Evolutionary conservation across 805 yeast species (phyloP), one percentile per base, ranked within the genome.

Genomic region (Wickerhamomyces subpelliculosus): DNA sequence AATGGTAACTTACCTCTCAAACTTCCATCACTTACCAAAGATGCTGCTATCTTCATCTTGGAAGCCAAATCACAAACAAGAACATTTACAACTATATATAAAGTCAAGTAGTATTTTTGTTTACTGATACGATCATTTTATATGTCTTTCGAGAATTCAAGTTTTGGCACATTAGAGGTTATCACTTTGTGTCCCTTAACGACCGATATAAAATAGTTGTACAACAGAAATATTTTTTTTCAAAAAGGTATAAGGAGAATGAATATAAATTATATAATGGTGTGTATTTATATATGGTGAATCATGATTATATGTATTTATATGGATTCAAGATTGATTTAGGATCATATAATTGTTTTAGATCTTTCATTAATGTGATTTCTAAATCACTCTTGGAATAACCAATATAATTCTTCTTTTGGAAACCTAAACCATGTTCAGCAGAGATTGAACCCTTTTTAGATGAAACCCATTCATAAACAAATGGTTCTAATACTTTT

Each of bases 391-490:
- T 75, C 69, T 89, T 93, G 37, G 95, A 74, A 66, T 90, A 93
- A 9, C 81, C 81, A 48, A 90, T 73, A 59, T 84, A 93, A 55
- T 85, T 84, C 51, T 83, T 87, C 81, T 93, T 93, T 55, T 90
- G 97, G 75, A 93, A 86, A 0, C 98, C 98, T 41, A 93, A 70
- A 13, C 98, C 98, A 60, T 93, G 98, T 62, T 93, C 98, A 21
- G 98, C 98, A 42, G 95, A 83, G 38, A 93, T 82, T 2, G 97
- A 89, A 18, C 98, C 98, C 25, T 79, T 66, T 52, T 62, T 73
- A 54, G 60, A 52, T 5, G 65, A 56, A 38, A 93, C 84, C 83
- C 89, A 89, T 65, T 93, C 95, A 58, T 88, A 93, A 23, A 93
- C 93, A 63, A 84, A 93, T 33, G 98, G 98, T 62, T 93, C 98